Evolutionary conservation across 257 asterid genomes (phyloP).

Genomic region (Fraxinus pennsylvanica): DNA sequence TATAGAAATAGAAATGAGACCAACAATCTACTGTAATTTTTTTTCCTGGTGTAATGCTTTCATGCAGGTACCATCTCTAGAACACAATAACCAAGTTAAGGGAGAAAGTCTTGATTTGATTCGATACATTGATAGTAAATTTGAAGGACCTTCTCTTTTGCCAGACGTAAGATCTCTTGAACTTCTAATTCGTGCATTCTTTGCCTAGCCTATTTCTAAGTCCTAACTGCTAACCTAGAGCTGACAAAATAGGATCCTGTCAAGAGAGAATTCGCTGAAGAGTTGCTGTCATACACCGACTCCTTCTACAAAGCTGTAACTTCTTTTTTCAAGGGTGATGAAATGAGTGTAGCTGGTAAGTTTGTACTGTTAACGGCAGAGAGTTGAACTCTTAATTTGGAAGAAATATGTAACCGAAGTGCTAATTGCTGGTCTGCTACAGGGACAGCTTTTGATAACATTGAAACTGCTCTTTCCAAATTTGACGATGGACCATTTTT

Average conservation of each 20-base stretch:
- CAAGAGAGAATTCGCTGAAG: constrained; percentile 61
- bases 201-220: neutral
- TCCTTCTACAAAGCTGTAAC: constrained; percentile 51
- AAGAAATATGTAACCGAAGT: constrained; percentile 16
- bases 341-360: constrained; percentile 51
- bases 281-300: constrained; percentile 50
- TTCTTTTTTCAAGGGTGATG: constrained; percentile 57
- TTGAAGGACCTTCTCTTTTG: constrained; percentile 82
- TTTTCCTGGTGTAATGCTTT: neutral
- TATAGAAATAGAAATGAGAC: neutral
- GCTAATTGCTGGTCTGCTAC: constrained; percentile 14
- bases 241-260: constrained; percentile 50
- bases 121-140: constrained; percentile 60
- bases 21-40: neutral
- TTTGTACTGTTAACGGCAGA: constrained; percentile 1
- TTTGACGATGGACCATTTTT: constrained; percentile 72
- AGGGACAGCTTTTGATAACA: constrained; percentile 63
- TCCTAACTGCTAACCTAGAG: constrained; percentile 11
- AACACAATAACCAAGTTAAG: constrained; percentile 72
- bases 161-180: constrained; percentile 59
- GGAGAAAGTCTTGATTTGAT: constrained; percentile 95
- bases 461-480: constrained; percentile 72
- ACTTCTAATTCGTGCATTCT: neutral
- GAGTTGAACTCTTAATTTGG: neutral
- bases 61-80: constrained; percentile 75